Evolutionary conservation across 2,329 filamentous ascomycete genomes (phyloP), one percentile per base, ranked within the genome.

Genomic region (Xylariales sp.): DNA sequence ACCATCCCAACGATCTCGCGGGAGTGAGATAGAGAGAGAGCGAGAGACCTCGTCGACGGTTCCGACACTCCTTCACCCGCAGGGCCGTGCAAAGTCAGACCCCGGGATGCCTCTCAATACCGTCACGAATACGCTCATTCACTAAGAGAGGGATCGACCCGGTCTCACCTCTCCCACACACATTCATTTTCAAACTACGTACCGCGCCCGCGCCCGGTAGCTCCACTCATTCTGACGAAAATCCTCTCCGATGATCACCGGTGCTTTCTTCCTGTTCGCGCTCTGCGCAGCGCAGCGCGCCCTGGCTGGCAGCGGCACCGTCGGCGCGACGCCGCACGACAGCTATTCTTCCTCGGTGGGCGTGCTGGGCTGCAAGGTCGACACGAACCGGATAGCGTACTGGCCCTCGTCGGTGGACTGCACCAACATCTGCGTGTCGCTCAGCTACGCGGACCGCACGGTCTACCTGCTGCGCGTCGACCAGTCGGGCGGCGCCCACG

Each of bases 321-420:
- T 63, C 33, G 60, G 53, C 49, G 60, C 68, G 41, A 80, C 76
- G 5, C 76, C 76, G 21, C 76, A 81, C 53, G 71, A 70, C 44
- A 58, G 62, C 49, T 81, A 69, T 62, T 74, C 71, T 2, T 76
- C 72, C 13, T 76, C 73, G 4, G 57, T 78, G 43, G 76, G 76
- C 32, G 76, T 78, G 4, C 59, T 77, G 6, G 76, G 76, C 35
- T 80, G 76, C 69, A 74, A 77, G 57, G 67, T 81, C 56, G 57
- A 80, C 60, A 77, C 69, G 44, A 71, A 80, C 64, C 74, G 74
- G 29, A 67, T 80, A 27, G 76, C 76, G 44, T 81, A 81, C 67
- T 80, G 73, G 72, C 76, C 76, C 11, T 51, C 50, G 17, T 53
- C 62, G 5, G 63, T 75, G 33, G 64, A 66, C 61, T 81, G 76